A percentile compares a stretch with the other conserved stretches of the same genome.
Evolutionary conservation across 1,284 basidiomycete genomes (phyloP).

Genomic region (Ustilago bromivora): DNA sequence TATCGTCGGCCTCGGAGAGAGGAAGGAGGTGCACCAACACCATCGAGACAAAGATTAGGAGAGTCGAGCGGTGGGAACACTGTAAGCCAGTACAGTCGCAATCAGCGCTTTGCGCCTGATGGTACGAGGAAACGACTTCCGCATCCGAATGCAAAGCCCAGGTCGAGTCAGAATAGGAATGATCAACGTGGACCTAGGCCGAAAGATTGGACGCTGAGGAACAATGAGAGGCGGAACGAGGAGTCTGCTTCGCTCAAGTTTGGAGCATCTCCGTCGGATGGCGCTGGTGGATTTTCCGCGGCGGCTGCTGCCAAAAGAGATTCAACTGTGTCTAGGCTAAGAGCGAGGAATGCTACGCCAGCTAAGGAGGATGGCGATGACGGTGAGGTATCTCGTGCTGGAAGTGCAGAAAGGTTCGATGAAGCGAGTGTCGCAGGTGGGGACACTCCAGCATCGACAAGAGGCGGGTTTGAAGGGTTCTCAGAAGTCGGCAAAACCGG

Average conservation of each 20-base stretch:
- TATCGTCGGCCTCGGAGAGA: slow-evolving; percentile 15
- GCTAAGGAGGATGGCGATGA: slow-evolving; percentile 1
- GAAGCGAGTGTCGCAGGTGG: slow-evolving; percentile 5
- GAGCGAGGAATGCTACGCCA: slow-evolving; percentile 15
- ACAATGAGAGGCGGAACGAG: slow-evolving; percentile 13
- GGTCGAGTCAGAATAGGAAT: slow-evolving; percentile 12
- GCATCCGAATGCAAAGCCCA: slow-evolving; percentile 32
- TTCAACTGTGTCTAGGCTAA: slow-evolving; percentile 22
- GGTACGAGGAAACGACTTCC: slow-evolving; percentile 42
- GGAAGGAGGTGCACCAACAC: background rate
- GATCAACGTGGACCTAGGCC: slow-evolving; percentile 10
- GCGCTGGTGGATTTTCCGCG: slow-evolving; percentile 5
- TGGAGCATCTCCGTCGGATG: slow-evolving; percentile 5
- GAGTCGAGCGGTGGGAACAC: slow-evolving; percentile 18
- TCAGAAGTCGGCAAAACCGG: background rate
- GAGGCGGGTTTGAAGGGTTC: slow-evolving; percentile 19
- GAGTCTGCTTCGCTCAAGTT: slow-evolving; percentile 35
- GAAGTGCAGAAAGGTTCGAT: slow-evolving; percentile 12
- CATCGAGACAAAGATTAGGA: slow-evolving; percentile 15
- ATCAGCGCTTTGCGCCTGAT: slow-evolving; percentile 37
- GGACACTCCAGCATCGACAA: background rate
- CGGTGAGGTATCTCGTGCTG: background rate
- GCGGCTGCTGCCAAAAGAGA: slow-evolving; percentile 17
- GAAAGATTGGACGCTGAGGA: slow-evolving; percentile 12
- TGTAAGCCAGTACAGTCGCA: slow-evolving; percentile 38